These are phyloP conservation scores for Heliocybe sulcata DNA, from an alignment of 1,284 basidiomycete genomes.

Conservation along the genomic window DNA sequence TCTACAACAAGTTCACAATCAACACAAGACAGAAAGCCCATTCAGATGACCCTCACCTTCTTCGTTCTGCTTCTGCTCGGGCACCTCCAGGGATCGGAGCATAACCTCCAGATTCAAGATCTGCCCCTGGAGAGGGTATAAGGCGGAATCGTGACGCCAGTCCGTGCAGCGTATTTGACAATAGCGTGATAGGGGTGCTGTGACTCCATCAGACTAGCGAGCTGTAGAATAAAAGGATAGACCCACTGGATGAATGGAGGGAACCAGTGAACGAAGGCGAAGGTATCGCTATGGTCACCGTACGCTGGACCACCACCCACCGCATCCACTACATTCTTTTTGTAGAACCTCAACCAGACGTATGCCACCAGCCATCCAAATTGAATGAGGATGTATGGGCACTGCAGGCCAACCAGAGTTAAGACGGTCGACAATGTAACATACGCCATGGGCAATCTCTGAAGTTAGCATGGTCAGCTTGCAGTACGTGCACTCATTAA, in stretches of 20 bases:
- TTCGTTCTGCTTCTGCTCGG: constrained; percentile 88
- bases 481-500: background rate
- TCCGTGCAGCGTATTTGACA: constrained; percentile 65
- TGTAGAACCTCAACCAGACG: constrained; percentile 96
- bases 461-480: background rate
- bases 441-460: constrained; percentile 92
- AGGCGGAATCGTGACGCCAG: constrained; percentile 73
- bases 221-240: constrained; percentile 25
- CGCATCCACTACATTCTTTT: constrained; percentile 63
- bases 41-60: constrained; percentile 68
- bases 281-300: constrained; percentile 94
- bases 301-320: constrained; percentile 55
- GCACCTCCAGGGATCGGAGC: constrained; percentile 76
- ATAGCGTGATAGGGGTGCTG: constrained; percentile 59
- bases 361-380: constrained; percentile 97
- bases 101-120: constrained; percentile 72
- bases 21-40: constrained; percentile 2
- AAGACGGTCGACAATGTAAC: constrained; percentile 87
- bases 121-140: constrained; percentile 59
- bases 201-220: background rate
- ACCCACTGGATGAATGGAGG: constrained; percentile 87
- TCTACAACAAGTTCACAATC: constrained; percentile 27
- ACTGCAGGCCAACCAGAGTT: constrained; percentile 83
- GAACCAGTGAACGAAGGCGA: constrained; percentile 96
- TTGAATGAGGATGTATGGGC: constrained; percentile 94